Percentiles rank a stretch among this genome's conserved stretches.
phyloP scores from a whole-genome alignment of 441 rosid species.

The Eruca vesicaria region DNA sequence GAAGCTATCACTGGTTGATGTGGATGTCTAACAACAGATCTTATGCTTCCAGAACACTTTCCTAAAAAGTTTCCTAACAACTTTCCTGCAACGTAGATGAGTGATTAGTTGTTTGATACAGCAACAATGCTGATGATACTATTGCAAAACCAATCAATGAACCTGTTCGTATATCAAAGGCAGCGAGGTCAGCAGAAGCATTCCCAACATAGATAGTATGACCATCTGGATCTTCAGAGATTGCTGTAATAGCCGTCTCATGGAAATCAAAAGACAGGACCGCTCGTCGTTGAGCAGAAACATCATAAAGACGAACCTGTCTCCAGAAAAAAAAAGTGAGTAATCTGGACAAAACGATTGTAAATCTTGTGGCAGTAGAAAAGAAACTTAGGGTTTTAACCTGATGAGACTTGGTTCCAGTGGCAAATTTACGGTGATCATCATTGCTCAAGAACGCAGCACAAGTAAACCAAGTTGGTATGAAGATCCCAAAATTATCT shows the following conservation, averaged over 20 bases:
- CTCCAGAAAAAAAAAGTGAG: conserved; percentile 3
- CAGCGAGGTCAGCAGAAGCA: conserved; percentile 92
- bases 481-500: conserved; percentile 80
- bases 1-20: conserved; percentile 75
- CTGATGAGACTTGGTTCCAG: conserved; percentile 87
- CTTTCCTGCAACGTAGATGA: conserved; percentile 52
- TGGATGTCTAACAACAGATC: conserved; percentile 56
- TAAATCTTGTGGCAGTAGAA: not conserved
- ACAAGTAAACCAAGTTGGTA: conserved; percentile 92
- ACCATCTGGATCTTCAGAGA: conserved; percentile 76
- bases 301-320: conserved; percentile 87
- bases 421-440: conserved; percentile 83
- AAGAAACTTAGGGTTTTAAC: conserved; percentile 35
- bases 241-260: conserved; percentile 73
- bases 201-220: conserved; percentile 77
- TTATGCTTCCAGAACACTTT: conserved; percentile 19
- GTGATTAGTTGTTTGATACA: not conserved
- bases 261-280: conserved; percentile 81
- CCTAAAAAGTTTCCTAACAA: conserved; percentile 75
- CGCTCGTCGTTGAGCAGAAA: conserved; percentile 89
- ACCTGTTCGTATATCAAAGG: conserved; percentile 89
- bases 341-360: not conserved
- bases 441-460: conserved; percentile 68
- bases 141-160: not conserved
- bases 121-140: not conserved